phyloP scores from a whole-genome alignment of 768 basidiomycete species.

The Zangia roseola region DNA sequence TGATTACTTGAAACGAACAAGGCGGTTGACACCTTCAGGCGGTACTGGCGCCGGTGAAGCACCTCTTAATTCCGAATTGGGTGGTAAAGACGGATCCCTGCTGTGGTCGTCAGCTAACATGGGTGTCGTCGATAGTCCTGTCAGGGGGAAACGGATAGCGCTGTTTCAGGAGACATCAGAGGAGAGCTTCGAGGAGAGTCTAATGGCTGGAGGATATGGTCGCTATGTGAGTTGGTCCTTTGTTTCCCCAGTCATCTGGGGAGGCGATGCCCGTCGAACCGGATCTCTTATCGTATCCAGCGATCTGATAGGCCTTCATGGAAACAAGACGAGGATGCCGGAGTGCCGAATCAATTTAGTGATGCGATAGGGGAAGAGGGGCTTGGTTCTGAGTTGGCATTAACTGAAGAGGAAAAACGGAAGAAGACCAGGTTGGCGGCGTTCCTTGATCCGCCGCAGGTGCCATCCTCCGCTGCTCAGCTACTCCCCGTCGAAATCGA shows the following conservation, averaged over 20 bases:
- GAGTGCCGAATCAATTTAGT: slow-evolving; percentile 10
- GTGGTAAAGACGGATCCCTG: slow-evolving; percentile 11
- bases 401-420: slow-evolving; percentile 59
- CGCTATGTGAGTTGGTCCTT: slow-evolving; percentile 55
- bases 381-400: slow-evolving; percentile 3
- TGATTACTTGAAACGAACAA: slow-evolving; percentile 66
- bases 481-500: slow-evolving; percentile 65
- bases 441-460: slow-evolving; percentile 48
- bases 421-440: slow-evolving; percentile 70
- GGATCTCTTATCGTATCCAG: slow-evolving; percentile 17
- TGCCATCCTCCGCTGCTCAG: slow-evolving; percentile 33
- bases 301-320: slow-evolving; percentile 23
- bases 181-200: slow-evolving; percentile 81
- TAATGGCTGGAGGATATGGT: slow-evolving; percentile 81
- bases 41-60: slow-evolving; percentile 17
- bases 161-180: slow-evolving; percentile 82
- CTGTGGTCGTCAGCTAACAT: slow-evolving; percentile 34
- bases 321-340: slow-evolving; percentile 19
- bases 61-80: slow-evolving; percentile 11
- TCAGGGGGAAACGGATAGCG: slow-evolving; percentile 69
- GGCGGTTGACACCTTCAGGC: slow-evolving; percentile 43
- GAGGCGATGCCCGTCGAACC: background rate
- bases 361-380: slow-evolving; percentile 14
- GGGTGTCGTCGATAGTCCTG: slow-evolving; percentile 68
- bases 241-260: background rate